These are phyloP conservation scores for Clonostachys byssicola DNA, from an alignment of 2,329 filamentous ascomycete genomes.

Conservation along the genomic window DNA sequence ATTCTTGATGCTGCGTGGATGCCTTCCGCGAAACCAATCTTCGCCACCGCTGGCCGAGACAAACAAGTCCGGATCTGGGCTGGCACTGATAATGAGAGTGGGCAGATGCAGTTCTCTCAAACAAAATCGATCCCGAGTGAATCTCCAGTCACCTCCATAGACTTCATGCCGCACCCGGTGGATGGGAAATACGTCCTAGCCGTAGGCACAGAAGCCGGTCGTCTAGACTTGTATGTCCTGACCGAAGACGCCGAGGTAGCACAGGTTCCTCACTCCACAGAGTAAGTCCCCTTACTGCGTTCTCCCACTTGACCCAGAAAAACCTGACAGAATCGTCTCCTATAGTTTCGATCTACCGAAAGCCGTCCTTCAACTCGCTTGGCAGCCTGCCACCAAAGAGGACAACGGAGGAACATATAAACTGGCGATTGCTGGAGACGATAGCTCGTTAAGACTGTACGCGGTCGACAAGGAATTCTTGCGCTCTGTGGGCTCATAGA, in stretches of 20 bases:
- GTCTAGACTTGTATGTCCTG: constrained; percentile 36
- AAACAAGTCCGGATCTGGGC: constrained; percentile 76
- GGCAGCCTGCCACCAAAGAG: constrained; percentile 48
- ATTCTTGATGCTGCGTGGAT: constrained; percentile 87
- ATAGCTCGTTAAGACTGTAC: constrained; percentile 57
- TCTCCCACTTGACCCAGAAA: not conserved
- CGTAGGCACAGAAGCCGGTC: constrained; percentile 53
- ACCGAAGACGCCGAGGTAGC: constrained; percentile 29
- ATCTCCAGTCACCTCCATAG: constrained; percentile 66
- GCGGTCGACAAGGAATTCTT: constrained; percentile 26
- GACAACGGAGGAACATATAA: constrained; percentile 21
- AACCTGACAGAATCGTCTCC: not conserved
- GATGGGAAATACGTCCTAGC: constrained; percentile 38
- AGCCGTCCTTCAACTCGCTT: constrained; percentile 63
- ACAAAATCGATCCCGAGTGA: constrained; percentile 48
- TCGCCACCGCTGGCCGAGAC: constrained; percentile 88
- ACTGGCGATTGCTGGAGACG: constrained; percentile 55
- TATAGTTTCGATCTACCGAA: constrained; percentile 46
- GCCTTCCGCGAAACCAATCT: constrained; percentile 49
- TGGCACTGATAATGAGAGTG: constrained; percentile 16
- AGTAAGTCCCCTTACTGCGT: constrained; percentile 26
- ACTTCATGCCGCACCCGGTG: constrained; percentile 46
- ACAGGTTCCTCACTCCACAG: constrained; percentile 23
- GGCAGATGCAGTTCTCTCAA: constrained; percentile 41
- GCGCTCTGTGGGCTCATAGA: not conserved